Conservation (phyloP, 257 asterid species). For the Nicotiana benthamiana region DNA sequence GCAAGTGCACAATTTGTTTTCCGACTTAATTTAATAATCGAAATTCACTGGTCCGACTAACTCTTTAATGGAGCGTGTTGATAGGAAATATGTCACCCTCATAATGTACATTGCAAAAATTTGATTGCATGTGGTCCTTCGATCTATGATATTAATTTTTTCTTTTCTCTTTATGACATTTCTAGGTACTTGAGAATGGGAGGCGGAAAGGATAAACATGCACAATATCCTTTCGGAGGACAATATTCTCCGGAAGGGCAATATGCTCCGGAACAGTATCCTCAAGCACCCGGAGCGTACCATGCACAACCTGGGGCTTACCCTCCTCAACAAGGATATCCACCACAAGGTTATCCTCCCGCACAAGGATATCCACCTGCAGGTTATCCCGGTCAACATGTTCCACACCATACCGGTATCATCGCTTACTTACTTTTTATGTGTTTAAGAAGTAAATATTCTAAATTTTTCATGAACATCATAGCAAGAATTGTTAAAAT, state of each 20-base stretch:
- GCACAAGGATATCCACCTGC: slow-evolving; percentile 27
- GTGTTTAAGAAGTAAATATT: background rate
- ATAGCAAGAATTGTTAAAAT: no score
- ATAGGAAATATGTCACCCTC: no score
- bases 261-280: slow-evolving; percentile 25
- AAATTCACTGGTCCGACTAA: no score
- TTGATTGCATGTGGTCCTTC: background rate
- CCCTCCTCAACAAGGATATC: slow-evolving; percentile 11
- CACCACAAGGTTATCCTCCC: background rate
- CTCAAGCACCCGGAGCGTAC: background rate
- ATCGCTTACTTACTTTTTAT: background rate
- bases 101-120: background rate
- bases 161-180: background rate
- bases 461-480: no score
- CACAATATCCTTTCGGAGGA: slow-evolving; percentile 21
- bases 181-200: slow-evolving; percentile 30
- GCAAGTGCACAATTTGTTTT: background rate
- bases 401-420: slow-evolving; percentile 43
- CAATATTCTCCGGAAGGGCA: slow-evolving; percentile 26
- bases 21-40: no score
- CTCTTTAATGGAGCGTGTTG: no score
- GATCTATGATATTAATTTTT: background rate
- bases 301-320: slow-evolving; percentile 11
- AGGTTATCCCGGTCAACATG: slow-evolving; percentile 27
- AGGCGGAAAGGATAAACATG: slow-evolving; percentile 34